Percentiles rank a stretch among this genome's conserved stretches.
These are phyloP conservation scores for Clathrospora elynae DNA, from an alignment of 2,329 filamentous ascomycete genomes.

Conservation along the genomic window DNA sequence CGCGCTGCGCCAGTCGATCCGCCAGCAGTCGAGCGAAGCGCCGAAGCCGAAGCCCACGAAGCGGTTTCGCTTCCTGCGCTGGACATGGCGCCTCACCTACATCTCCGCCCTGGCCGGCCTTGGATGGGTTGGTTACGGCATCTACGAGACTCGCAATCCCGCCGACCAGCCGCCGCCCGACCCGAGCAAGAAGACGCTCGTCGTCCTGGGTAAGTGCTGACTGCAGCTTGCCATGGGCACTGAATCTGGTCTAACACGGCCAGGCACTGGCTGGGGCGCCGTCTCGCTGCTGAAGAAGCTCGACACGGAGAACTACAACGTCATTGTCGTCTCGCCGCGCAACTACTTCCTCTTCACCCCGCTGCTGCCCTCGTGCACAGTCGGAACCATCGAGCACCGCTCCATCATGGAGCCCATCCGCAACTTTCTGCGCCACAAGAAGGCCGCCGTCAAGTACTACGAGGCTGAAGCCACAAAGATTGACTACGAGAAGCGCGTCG, in stretches of 20 bases:
- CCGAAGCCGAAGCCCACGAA: slow-evolving; percentile 52
- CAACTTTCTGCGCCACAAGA: slow-evolving; percentile 94
- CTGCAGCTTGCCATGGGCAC: neutral
- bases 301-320: slow-evolving; percentile 99
- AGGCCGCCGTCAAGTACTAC: slow-evolving; percentile 91
- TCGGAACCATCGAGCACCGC: slow-evolving; percentile 95
- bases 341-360: slow-evolving; percentile 99
- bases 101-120: slow-evolving; percentile 71
- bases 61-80: slow-evolving; percentile 71
- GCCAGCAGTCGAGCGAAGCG: slow-evolving; percentile 40
- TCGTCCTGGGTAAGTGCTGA: slow-evolving; percentile 76
- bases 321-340: slow-evolving; percentile 93
- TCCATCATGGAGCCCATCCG: slow-evolving; percentile 99
- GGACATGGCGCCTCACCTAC: slow-evolving; percentile 83
- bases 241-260: slow-evolving; percentile 18
- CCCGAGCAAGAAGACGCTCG: slow-evolving; percentile 92
- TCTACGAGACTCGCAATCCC: slow-evolving; percentile 83
- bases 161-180: slow-evolving; percentile 78
- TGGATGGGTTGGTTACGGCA: slow-evolving; percentile 75
- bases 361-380: slow-evolving; percentile 94
- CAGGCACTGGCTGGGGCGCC: slow-evolving; percentile 95
- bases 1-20: slow-evolving; percentile 44
- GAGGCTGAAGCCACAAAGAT: slow-evolving; percentile 97
- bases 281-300: slow-evolving; percentile 98
- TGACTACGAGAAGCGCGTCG: slow-evolving; percentile 85